These are phyloP conservation scores for Microdochium trichocladiopsis DNA, from an alignment of 2,329 filamentous ascomycete genomes.

Conservation along the genomic window DNA sequence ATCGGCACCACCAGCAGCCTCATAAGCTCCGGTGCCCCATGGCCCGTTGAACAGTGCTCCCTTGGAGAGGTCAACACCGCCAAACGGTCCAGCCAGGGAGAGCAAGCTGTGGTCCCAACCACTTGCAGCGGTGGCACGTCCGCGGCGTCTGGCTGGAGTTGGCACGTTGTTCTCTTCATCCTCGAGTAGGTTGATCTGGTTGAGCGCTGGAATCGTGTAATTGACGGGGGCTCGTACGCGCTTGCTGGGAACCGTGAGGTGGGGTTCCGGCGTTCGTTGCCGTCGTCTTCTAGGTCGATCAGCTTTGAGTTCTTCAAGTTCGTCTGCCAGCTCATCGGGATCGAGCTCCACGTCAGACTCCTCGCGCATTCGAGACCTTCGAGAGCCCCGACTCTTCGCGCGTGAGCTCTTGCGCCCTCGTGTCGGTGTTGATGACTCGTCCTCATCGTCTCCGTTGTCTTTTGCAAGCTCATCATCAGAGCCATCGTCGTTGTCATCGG, in stretches of 20 bases:
- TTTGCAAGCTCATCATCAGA: conserved; percentile 44
- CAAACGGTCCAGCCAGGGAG: conserved; percentile 88
- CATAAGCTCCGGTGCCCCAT: conserved; percentile 55
- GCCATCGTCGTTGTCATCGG: conserved; percentile 49
- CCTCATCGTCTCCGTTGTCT: conserved; percentile 31
- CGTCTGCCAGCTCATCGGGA: conserved; percentile 57
- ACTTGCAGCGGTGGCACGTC: conserved; percentile 50
- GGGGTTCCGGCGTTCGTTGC: conserved; percentile 52
- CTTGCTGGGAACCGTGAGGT: conserved; percentile 43
- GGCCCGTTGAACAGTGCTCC: conserved; percentile 68
- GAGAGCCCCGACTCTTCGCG: conserved; percentile 33
- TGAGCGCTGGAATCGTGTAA: conserved; percentile 78
- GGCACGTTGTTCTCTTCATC: conserved; percentile 68
- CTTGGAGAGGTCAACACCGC: conserved; percentile 64
- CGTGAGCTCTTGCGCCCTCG: conserved; percentile 33
- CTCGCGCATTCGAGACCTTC: conserved; percentile 37
- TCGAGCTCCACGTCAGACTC: conserved; percentile 54
- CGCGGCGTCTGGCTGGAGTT: conserved; percentile 61
- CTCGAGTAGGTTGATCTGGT: conserved; percentile 57
- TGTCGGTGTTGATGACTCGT: conserved; percentile 40
- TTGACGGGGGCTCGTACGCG: conserved; percentile 63
- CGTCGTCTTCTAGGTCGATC: conserved; percentile 42
- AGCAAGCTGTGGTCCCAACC: conserved; percentile 76
- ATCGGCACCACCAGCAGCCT: conserved; percentile 66
- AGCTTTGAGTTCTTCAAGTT: conserved; percentile 54